These are phyloP conservation scores for Chlorophyllum brunneum DNA, from an alignment of 768 basidiomycete species.

Conservation along the genomic window DNA sequence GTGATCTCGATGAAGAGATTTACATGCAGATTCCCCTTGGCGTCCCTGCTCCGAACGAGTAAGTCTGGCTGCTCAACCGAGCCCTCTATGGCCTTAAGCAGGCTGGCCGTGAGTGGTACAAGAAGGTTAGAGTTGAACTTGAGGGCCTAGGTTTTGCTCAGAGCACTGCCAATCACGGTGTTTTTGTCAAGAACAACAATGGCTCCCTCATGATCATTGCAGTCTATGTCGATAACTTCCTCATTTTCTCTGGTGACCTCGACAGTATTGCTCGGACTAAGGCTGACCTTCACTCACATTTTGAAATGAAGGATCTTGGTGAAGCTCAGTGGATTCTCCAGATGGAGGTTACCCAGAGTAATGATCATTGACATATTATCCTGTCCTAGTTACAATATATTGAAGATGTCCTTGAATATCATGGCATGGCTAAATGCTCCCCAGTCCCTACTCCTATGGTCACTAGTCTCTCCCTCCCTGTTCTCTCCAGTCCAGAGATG, in stretches of 20 bases:
- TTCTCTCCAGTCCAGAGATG: not conserved
- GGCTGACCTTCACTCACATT: constrained; percentile 5
- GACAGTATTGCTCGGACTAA: constrained; percentile 12
- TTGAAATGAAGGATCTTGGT: constrained; percentile 14
- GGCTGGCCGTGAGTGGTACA: constrained; percentile 12
- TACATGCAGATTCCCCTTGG: constrained; percentile 15
- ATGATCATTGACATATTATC: not conserved
- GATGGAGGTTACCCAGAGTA: constrained; percentile 11
- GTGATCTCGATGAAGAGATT: constrained; percentile 16
- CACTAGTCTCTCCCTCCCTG: not conserved
- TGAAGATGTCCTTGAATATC: constrained; percentile 6
- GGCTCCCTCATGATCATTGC: constrained; percentile 9
- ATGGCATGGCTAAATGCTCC: constrained; percentile 10
- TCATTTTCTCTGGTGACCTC: constrained; percentile 7
- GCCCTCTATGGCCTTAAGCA: constrained; percentile 19
- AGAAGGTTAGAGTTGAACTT: constrained; percentile 12
- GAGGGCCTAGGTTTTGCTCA: constrained; percentile 9
- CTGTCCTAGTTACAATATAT: constrained; percentile 7
- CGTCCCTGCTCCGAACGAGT: constrained; percentile 3
- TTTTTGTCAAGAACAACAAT: no score
- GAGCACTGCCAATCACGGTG: constrained; percentile 13
- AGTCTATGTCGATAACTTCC: constrained; percentile 10
- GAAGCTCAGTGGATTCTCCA: constrained; percentile 10
- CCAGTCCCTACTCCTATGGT: constrained; percentile 13
- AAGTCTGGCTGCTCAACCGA: constrained; percentile 15